These are phyloP conservation scores for Elsinoe perseae DNA, from an alignment of 2,329 filamentous ascomycete genomes.

Conservation along the genomic window DNA sequence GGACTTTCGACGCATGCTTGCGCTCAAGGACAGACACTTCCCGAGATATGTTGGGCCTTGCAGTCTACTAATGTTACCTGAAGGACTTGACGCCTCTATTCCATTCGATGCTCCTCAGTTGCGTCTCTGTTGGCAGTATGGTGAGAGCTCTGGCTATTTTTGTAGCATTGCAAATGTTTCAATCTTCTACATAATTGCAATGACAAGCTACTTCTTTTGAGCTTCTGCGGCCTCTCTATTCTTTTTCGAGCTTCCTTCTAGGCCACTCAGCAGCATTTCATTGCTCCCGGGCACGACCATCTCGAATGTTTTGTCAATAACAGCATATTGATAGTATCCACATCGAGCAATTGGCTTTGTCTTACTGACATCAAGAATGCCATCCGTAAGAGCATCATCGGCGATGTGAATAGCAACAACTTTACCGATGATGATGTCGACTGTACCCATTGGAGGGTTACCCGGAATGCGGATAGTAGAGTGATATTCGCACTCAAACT, in stretches of 20 bases:
- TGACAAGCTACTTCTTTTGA: neutral
- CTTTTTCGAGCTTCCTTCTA: constrained; percentile 29
- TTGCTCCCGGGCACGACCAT: constrained; percentile 40
- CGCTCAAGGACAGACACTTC: too few relatives aligned
- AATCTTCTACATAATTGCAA: neutral
- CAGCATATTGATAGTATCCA: constrained; percentile 54
- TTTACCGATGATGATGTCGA: constrained; percentile 51
- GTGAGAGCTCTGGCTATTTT: too few relatives aligned
- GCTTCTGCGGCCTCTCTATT: constrained; percentile 15
- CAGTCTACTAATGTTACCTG: too few relatives aligned
- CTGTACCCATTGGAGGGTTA: constrained; percentile 50
- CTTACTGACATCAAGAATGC: constrained; percentile 49
- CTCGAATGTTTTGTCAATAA: constrained; percentile 50
- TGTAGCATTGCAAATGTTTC: too few relatives aligned
- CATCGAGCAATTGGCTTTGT: constrained; percentile 53
- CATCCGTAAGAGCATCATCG: constrained; percentile 48
- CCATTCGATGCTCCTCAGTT: too few relatives aligned
- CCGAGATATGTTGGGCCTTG: too few relatives aligned
- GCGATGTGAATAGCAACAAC: constrained; percentile 53
- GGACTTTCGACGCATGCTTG: too few relatives aligned
- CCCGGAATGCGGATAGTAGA: constrained; percentile 48
- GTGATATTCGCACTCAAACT: constrained; percentile 53
- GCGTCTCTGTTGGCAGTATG: too few relatives aligned
- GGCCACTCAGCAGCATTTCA: constrained; percentile 27
- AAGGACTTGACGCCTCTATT: too few relatives aligned